Evolutionary conservation across 2,329 filamentous ascomycete species (phyloP).

Genomic region (Penicillium sp.): DNA sequence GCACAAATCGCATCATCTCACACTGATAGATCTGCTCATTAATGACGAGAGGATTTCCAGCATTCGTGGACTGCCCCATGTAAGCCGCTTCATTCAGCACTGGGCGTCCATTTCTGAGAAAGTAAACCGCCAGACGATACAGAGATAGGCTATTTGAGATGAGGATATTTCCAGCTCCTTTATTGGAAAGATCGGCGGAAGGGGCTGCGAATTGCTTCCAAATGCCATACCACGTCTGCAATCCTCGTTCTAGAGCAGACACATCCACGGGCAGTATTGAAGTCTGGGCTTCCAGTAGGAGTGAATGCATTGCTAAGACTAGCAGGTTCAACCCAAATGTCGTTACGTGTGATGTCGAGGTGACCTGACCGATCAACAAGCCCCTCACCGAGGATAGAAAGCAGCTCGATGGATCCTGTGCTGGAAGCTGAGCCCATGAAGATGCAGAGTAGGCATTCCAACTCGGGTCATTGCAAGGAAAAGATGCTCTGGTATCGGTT

Average conservation of each 20-base stretch:
- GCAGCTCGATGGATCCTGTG: conserved; percentile 2
- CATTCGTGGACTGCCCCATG: not conserved
- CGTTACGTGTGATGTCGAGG: not conserved
- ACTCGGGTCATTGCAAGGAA: not conserved
- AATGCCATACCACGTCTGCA: not conserved
- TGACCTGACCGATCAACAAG: not conserved
- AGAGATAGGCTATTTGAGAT: not conserved
- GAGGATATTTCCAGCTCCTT: not conserved
- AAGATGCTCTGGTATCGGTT: conserved; percentile 1
- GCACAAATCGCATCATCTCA: not conserved
- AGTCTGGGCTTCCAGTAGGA: conserved; percentile 1
- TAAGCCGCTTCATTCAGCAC: not conserved
- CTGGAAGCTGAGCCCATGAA: not conserved
- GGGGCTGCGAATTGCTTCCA: not conserved
- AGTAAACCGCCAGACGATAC: not conserved
- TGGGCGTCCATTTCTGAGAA: not conserved
- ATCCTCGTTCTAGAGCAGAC: not conserved
- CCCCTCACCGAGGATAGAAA: not conserved
- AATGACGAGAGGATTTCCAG: not conserved
- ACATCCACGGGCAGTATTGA: conserved; percentile 3
- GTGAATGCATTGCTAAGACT: not conserved
- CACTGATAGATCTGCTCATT: not conserved
- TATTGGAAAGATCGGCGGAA: not conserved
- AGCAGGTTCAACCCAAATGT: conserved; percentile 1
- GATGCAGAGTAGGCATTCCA: conserved; percentile 2